Base-by-base conservation (phyloP, 257 asterid species). In the Plantago elongata region DNA sequence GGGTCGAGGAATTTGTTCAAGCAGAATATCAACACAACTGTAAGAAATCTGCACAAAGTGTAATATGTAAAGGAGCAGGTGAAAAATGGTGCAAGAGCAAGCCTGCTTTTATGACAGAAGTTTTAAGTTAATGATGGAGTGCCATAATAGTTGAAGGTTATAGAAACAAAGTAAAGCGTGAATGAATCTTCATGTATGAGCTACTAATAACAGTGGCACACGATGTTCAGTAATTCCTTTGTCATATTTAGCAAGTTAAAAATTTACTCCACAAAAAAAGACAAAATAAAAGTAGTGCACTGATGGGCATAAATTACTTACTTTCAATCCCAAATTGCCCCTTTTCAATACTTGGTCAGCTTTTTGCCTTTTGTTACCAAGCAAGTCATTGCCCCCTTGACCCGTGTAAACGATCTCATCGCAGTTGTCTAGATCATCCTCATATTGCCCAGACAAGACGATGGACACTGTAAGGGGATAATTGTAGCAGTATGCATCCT, bases 401-500 rank as follows among this genome's bases (percentile, higher is more conserved):
- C 98, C 98, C 8, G 98, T 91, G 66, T 91, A 91, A 7, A 84
- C 84, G 42, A 91, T 66, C 11, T 88, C 96, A 43, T 88, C 88
- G 16, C 72, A 73, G 37, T 91, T 88, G 72, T 91, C 98, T 43
- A 82, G 64, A 65, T 91, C 94, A 37, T 91, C 98, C 71, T 91
- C 98, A 54, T 91, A 91, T 63, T 91, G 96, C 37, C 98, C 98
- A 6, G 98, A 91, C 74, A 91, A 30, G 11, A 91, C 90, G 45
- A 91, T 88, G n/a, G 95, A 81, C 58, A 69, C 45, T 1, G 96
- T 75, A 52, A 88, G 57, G 54, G 98, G 96, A 18, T 84, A 71
- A 46, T 49, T 70, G 75, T 79, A 71, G 46, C 40, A 7, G 40
- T 7, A 0, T 1, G 7, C 5, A 34, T 58, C 70, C 13, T 49